phyloP scores from a whole-genome alignment of 1,284 basidiomycete genomes.

The Ustilago tritici region DNA sequence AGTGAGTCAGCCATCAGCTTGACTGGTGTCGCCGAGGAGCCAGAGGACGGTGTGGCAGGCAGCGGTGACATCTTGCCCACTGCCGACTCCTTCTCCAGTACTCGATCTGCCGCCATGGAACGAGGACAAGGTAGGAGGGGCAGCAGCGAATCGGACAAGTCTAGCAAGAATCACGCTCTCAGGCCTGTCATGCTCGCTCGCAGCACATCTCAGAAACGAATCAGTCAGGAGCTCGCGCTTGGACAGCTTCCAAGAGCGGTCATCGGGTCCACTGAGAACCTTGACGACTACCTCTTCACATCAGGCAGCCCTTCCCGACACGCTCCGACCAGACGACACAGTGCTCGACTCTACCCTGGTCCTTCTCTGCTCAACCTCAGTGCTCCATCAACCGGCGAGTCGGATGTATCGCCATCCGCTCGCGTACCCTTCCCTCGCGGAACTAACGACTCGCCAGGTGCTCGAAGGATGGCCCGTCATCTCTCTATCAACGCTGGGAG shows the following conservation, averaged over 20 bases:
- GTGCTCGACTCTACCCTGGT: slow-evolving; percentile 49
- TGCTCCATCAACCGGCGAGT: slow-evolving; percentile 16
- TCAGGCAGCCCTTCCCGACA: slow-evolving; percentile 50
- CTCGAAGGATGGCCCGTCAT: slow-evolving; percentile 48
- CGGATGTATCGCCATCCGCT: slow-evolving; percentile 27
- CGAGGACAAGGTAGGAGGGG: slow-evolving; percentile 29
- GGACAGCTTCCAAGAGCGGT: slow-evolving; percentile 48
- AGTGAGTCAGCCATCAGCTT: slow-evolving; percentile 64
- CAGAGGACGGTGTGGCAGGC: slow-evolving; percentile 34
- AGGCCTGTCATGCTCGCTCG: slow-evolving; percentile 41
- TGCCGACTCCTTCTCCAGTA: slow-evolving; percentile 23
- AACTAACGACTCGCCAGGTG: slow-evolving; percentile 49
- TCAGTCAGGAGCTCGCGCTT: slow-evolving; percentile 58
- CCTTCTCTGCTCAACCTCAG: slow-evolving; percentile 50
- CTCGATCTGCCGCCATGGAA: slow-evolving; percentile 16
- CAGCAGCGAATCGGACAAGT: slow-evolving; percentile 53
- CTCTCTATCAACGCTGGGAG: slow-evolving; percentile 52
- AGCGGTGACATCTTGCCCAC: slow-evolving; percentile 17
- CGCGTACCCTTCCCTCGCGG: slow-evolving; percentile 58
- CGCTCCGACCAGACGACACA: slow-evolving; percentile 54
- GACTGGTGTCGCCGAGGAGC: slow-evolving; percentile 59
- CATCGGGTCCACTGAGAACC: slow-evolving; percentile 47
- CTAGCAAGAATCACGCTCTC: slow-evolving; percentile 18
- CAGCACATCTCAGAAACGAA: slow-evolving; percentile 55
- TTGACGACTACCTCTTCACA: slow-evolving; percentile 47